Evolutionary conservation across 345 rosid species (phyloP), one percentile per base, ranked within the genome.

Genomic region (Camelina laxa): DNA sequence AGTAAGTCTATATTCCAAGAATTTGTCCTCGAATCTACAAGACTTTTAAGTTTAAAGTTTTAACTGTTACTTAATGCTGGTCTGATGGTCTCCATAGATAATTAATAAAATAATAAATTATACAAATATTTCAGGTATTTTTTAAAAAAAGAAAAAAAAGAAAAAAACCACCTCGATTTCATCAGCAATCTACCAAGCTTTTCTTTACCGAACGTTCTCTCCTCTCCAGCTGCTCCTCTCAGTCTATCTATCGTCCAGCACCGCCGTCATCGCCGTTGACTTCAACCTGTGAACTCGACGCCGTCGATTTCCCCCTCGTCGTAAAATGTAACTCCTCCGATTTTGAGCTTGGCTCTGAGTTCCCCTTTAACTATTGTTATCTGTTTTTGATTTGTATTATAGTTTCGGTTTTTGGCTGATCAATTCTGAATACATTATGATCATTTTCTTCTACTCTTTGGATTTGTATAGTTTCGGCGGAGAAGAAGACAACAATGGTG

Each of bases 401-500:
- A 59, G 45, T 56, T 53, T 66, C 56, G 5, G 13, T 50, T 66
- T 50, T 50, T 27, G 4, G 38, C 36, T 49, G 11, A 21, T 44
- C 67, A 36, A 56, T 48, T 69, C 4, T 15, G 9, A 54, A 54
- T 24, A 42, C 35, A 19, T 21, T 35, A 21, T 35, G 13, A 60
- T 9, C 68, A 72, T 33, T 11, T 72, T 6, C n/a, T 31, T 53
- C 35, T 33, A 13, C 7, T 7, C 17, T 41, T 19, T 45, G 30
- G 17, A 12, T 4, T 47, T 70, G 27, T 16, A 13, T 42, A 47
- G 30, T 41, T 27, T 39, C 22, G 50, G 36, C 57, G 72, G 66
- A 42, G 63, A 56, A 65, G 71, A 27, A 27, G 30, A 27, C 30
- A 27, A 49, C 53, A 68, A 81, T 85, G 87, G 62, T 73, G 76